Evolutionary conservation across 768 basidiomycete species (phyloP).

Genomic region (button mushroom (Agaricus bisporus)): DNA sequence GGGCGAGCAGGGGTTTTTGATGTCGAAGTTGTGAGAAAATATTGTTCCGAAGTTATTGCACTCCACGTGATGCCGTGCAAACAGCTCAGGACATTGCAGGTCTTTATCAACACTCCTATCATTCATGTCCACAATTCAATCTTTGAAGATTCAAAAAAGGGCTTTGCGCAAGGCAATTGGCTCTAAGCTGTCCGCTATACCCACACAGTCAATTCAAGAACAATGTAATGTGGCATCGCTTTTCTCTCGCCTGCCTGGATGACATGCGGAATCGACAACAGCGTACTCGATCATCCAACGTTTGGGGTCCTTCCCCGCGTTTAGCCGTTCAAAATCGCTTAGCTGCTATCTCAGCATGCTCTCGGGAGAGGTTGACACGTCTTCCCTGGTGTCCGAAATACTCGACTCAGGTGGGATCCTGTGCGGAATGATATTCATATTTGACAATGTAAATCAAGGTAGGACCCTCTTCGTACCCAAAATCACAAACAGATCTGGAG

Average conservation of each 20-base stretch:
- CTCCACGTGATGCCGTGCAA: background rate
- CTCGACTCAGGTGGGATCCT: slow-evolving; percentile 43
- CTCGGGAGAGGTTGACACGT: slow-evolving; percentile 59
- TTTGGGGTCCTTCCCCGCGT: slow-evolving; percentile 45
- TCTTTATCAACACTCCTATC: background rate
- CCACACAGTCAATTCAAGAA: slow-evolving; percentile 37
- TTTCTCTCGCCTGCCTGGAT: slow-evolving; percentile 1
- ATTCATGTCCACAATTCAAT: slow-evolving; percentile 8
- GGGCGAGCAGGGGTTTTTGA: too few species aligned
- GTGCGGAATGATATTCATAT: background rate
- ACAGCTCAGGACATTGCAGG: background rate
- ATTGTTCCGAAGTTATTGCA: too few species aligned
- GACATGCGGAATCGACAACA: slow-evolving; percentile 14
- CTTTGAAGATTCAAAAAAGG: slow-evolving; percentile 37
- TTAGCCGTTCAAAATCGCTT: slow-evolving; percentile 41
- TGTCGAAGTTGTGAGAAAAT: too few species aligned
- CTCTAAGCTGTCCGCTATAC: slow-evolving; percentile 37
- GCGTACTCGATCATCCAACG: slow-evolving; percentile 41
- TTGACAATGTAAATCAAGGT: slow-evolving; percentile 27
- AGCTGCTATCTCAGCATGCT: slow-evolving; percentile 85
- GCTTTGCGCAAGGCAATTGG: slow-evolving; percentile 47
- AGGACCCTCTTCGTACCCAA: slow-evolving; percentile 70
- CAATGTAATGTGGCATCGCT: slow-evolving; percentile 44
- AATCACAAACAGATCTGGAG: slow-evolving; percentile 34
- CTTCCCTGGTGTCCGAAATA: slow-evolving; percentile 42